phyloP scores from a whole-genome alignment of 345 rosid species.

The Pelargonium nanum region DNA sequence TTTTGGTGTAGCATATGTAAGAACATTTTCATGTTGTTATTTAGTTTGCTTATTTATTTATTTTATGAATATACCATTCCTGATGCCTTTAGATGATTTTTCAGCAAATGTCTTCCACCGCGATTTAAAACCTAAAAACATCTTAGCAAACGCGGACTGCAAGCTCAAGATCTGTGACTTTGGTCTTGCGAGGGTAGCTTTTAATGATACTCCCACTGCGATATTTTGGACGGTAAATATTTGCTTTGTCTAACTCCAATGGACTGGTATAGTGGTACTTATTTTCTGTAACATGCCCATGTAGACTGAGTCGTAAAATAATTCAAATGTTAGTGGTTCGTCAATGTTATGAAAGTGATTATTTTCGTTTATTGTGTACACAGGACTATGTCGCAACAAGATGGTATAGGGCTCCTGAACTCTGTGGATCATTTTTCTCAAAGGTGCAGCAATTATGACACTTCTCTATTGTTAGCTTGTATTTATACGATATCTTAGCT shows the following conservation, averaged over 20 bases:
- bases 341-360: slow-evolving; percentile 1
- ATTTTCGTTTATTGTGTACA: slow-evolving; percentile 6
- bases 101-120: slow-evolving; percentile 90
- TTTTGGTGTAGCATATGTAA: not conserved
- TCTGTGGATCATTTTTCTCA: slow-evolving; percentile 94
- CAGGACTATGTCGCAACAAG: slow-evolving; percentile 97
- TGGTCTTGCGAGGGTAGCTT: slow-evolving; percentile 96
- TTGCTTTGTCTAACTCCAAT: not conserved
- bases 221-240: slow-evolving; percentile 84
- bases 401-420: slow-evolving; percentile 95
- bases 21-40: not conserved
- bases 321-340: slow-evolving; percentile 1
- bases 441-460: slow-evolving; percentile 40
- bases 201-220: slow-evolving; percentile 85
- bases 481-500: no score
- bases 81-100: slow-evolving; percentile 6
- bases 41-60: not conserved
- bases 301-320: not conserved
- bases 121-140: slow-evolving; percentile 87
- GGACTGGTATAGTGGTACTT: no score
- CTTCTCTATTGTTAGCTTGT: slow-evolving; percentile 18
- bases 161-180: slow-evolving; percentile 95
- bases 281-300: not conserved
- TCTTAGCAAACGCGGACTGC: slow-evolving; percentile 92
- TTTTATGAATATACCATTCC: slow-evolving; percentile 3